A percentile compares a stretch with the other conserved stretches of the same genome.
Conservation (phyloP, 1,284 basidiomycete species). For the Apiotrichum porosum region DNA sequence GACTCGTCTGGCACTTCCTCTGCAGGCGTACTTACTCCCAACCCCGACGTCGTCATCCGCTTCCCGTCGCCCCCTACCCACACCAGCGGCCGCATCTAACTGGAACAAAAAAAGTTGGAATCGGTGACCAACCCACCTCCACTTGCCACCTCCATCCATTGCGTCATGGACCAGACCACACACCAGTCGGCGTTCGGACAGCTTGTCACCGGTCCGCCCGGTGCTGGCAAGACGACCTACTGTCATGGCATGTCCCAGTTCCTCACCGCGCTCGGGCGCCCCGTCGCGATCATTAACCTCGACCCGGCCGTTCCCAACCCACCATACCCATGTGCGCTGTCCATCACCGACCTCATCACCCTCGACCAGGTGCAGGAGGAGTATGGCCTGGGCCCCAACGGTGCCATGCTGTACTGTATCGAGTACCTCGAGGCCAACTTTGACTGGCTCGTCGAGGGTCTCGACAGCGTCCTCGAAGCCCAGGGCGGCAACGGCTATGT, state of each 20-base stretch:
- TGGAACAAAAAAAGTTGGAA: too few relatives aligned
- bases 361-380: conserved; percentile 83
- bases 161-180: conserved; percentile 17
- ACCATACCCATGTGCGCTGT: conserved; percentile 84
- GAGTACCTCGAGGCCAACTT: conserved; percentile 94
- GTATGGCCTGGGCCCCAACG: conserved; percentile 87
- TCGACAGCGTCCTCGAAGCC: conserved; percentile 56
- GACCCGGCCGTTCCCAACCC: conserved; percentile 89
- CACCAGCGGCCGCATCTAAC: not conserved
- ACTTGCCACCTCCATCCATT: conserved; percentile 21
- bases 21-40: not conserved
- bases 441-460: conserved; percentile 79
- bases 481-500: conserved; percentile 59
- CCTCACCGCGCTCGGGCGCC: conserved; percentile 58
- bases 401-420: conserved; percentile 94
- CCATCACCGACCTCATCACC: conserved; percentile 80
- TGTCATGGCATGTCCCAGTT: conserved; percentile 84
- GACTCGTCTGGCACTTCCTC: not conserved
- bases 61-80: conserved; percentile 4
- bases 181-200: conserved; percentile 43
- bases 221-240: conserved; percentile 90
- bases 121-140: not conserved
- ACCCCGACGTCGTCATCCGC: conserved; percentile 1
- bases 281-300: conserved; percentile 85
- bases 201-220: conserved; percentile 84